phyloP scores from a whole-genome alignment of 148 eudicot species.

The Camellia japonica region DNA sequence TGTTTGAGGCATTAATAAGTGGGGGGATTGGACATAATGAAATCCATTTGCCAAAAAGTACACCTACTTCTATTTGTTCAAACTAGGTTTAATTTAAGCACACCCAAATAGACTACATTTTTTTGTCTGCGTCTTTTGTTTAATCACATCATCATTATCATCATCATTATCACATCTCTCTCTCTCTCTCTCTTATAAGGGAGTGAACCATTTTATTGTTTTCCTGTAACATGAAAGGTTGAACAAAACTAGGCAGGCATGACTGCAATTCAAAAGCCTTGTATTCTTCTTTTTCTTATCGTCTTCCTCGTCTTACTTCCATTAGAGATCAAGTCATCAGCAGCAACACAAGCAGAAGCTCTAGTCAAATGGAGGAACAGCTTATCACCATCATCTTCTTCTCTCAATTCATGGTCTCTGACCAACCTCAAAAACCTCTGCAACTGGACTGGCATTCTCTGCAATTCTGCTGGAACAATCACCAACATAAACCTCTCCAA shows the following conservation, averaged over 20 bases:
- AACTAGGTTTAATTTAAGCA: background rate
- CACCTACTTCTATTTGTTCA: background rate
- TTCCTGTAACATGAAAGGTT: background rate
- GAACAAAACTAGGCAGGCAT: constrained; percentile 11
- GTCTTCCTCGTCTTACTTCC: constrained; percentile 27
- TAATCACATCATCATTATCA: background rate
- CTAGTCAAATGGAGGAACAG: constrained; percentile 66
- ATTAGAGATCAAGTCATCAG: constrained; percentile 22
- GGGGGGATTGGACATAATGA: background rate
- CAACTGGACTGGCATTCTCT: constrained; percentile 69
- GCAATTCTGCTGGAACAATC: constrained; percentile 35
- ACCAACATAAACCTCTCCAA: constrained; percentile 34
- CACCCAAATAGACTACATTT: background rate
- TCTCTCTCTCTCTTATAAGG: background rate
- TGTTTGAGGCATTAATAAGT: no score
- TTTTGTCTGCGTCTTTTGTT: background rate
- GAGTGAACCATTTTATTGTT: background rate
- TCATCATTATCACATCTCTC: background rate
- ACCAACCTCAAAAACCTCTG: constrained; percentile 41
- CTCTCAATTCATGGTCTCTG: constrained; percentile 58
- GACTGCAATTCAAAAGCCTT: constrained; percentile 18
- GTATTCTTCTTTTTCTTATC: constrained; percentile 19
- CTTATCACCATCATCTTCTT: constrained; percentile 29
- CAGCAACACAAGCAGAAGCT: constrained; percentile 52
- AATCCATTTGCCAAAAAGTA: background rate